Evolutionary conservation across 495 filamentous ascomycete genomes (phyloP).

Genomic region (Hypoxylon cercidicola): DNA sequence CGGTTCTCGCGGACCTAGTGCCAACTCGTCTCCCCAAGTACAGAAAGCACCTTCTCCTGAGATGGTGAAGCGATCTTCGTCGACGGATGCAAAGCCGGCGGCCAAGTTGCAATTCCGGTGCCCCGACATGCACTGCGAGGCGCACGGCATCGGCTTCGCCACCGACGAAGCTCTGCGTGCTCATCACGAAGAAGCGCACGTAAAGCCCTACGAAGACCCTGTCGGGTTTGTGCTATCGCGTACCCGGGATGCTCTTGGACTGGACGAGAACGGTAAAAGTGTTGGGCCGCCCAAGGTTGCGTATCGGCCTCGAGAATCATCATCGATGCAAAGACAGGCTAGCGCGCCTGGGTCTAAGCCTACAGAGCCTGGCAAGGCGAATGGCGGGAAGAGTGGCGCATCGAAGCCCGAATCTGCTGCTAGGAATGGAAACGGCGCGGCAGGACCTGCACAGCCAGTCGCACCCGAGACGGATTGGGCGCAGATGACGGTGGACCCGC

Average conservation of each 20-base stretch:
- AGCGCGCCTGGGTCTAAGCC: slow-evolving; percentile 50
- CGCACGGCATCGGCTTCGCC: slow-evolving; percentile 59
- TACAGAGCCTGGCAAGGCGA: slow-evolving; percentile 35
- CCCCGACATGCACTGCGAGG: slow-evolving; percentile 58
- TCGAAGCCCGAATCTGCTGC: too few species aligned
- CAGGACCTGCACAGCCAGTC: slow-evolving; percentile 15
- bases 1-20: slow-evolving; percentile 41
- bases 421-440: slow-evolving; percentile 32
- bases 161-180: slow-evolving; percentile 61
- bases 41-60: slow-evolving; percentile 59
- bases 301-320: slow-evolving; percentile 56
- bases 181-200: slow-evolving; percentile 66
- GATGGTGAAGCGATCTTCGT: slow-evolving; percentile 52
- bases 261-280: slow-evolving; percentile 59
- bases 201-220: slow-evolving; percentile 63
- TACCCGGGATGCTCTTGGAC: slow-evolving; percentile 53
- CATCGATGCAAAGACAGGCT: slow-evolving; percentile 57
- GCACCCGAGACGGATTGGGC: slow-evolving; percentile 49
- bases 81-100: slow-evolving; percentile 50
- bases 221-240: slow-evolving; percentile 59
- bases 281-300: slow-evolving; percentile 27
- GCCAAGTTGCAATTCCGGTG: slow-evolving; percentile 56
- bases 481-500: slow-evolving; percentile 57
- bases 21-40: slow-evolving; percentile 59
- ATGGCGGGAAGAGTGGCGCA: slow-evolving; percentile 40